A percentile compares a stretch with the other conserved stretches of the same genome.
Evolutionary conservation across 345 rosid genomes (phyloP).

Genomic region (Melastoma malabathricum): DNA sequence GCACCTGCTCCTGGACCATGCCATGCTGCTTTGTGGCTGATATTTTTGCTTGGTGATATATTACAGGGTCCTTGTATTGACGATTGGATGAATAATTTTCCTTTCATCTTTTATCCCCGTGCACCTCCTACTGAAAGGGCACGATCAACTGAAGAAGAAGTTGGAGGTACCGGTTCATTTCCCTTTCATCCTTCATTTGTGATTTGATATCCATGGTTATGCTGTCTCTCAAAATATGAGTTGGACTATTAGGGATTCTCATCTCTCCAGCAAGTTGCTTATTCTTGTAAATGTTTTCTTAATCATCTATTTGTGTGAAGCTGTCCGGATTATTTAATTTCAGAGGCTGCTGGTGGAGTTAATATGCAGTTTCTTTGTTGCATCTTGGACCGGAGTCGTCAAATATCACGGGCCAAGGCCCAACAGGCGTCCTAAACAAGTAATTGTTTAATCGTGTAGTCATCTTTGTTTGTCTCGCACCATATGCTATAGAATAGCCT

Average conservation of each 20-base stretch:
- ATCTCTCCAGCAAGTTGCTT: background rate
- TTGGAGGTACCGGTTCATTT: slow-evolving; percentile 42
- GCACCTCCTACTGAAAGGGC: slow-evolving; percentile 61
- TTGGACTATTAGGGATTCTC: background rate
- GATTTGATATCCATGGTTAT: background rate
- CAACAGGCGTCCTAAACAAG: slow-evolving; percentile 95
- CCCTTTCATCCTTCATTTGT: slow-evolving; percentile 36
- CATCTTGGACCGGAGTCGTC: slow-evolving; percentile 98
- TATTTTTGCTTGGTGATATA: slow-evolving; percentile 6
- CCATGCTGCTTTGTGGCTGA: too few relatives aligned
- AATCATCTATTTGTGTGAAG: too few relatives aligned
- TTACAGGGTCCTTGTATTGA: slow-evolving; percentile 61
- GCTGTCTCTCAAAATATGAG: background rate
- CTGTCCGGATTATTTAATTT: slow-evolving; percentile 4
- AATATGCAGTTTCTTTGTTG: slow-evolving; percentile 97
- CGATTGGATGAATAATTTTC: slow-evolving; percentile 84
- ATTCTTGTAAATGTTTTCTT: too few relatives aligned
- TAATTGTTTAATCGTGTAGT: slow-evolving; percentile 4
- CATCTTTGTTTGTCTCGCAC: background rate
- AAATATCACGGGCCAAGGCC: slow-evolving; percentile 97
- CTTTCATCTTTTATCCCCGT: slow-evolving; percentile 71
- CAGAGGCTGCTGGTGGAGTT: slow-evolving; percentile 94
- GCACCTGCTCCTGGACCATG: too few relatives aligned
- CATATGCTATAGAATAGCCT: background rate
- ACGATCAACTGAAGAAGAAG: slow-evolving; percentile 65